Base-by-base conservation (phyloP, 495 filamentous ascomycete species). In the Penicillium coffeae region DNA sequence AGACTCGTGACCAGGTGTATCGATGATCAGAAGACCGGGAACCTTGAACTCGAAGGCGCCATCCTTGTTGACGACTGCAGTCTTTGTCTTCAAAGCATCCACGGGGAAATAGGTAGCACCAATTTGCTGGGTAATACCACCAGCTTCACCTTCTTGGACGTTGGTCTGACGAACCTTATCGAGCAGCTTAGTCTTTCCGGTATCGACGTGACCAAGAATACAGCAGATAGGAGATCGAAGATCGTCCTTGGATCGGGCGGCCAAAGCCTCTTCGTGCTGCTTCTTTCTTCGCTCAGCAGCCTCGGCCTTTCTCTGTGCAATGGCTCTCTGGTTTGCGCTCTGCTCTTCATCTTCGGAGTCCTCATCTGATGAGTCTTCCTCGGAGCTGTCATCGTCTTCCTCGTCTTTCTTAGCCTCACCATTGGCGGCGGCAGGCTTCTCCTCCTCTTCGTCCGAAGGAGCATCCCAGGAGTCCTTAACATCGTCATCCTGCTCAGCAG, bases 131-230 rank as follows among this genome's bases (percentile, higher is more conserved):
- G 94, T 99, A 60, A 99, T 99, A 86, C 94, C 94, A 73, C 94
- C 94, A 33, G 94, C 94, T 84, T 99, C 94, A 50, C 94, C 94
- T 70, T 97, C 94, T 65, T 99, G 94, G 20, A 99, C 94, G 62
- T 97, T 97, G 42, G 94, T 99, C 70, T 96, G 91, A 51, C 94
- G 87, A 63, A 99, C 92, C 76, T 97, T 97, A 76, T 99, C 94
- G 44, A 99, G 77, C 48, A 99, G 74, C 74, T 99, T 99, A 15
- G 94, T 99, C 77, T 99, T 99, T 60, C 94, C 94, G 33, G 94
- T 99, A 83, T 99, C 94, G 78, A 99, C 94, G 79, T 99, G 94
- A 51, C 94, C 94, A 40, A 99, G 81, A 79, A 99, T 97, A 85
- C 92, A 96, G 75, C 94, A 99, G 67, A 99, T 99, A 30, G 93